Evolutionary conservation across 169 alveolate species (phyloP).

Genomic region (Eimeria tenella): DNA sequence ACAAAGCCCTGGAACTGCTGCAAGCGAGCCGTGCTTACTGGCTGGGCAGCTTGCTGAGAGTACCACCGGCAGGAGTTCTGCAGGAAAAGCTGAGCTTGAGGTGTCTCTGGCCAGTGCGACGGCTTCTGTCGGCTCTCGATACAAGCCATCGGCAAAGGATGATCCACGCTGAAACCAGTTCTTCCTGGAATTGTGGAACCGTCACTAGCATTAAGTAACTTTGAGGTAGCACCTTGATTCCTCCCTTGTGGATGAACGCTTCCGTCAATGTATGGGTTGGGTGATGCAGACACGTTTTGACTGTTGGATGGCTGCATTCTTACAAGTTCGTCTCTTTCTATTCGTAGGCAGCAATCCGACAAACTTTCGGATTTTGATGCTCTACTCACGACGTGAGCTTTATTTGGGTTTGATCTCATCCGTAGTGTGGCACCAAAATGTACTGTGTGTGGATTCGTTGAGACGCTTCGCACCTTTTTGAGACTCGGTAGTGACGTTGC

Average conservation of each 20-base stretch:
- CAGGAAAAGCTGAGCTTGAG: neutral
- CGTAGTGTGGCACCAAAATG: slow-evolving; percentile 43
- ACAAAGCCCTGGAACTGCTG: neutral
- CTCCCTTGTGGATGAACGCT: neutral
- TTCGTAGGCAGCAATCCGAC: neutral
- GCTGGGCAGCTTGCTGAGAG: slow-evolving; percentile 3
- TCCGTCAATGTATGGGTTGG: neutral
- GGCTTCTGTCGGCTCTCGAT: neutral
- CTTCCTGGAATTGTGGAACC: neutral
- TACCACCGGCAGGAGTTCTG: neutral
- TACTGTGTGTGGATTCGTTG: neutral
- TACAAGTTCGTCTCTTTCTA: neutral
- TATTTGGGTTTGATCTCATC: neutral
- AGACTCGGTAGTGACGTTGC: slow-evolving; percentile 42
- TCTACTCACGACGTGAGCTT: neutral
- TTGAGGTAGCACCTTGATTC: neutral
- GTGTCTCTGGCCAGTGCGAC: neutral
- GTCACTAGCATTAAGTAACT: neutral
- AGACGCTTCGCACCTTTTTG: slow-evolving; percentile 65
- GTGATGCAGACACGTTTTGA: neutral
- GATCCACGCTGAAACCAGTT: slow-evolving; percentile 9
- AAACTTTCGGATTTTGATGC: neutral
- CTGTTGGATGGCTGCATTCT: neutral
- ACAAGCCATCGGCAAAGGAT: neutral
- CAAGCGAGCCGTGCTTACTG: neutral